Conservation (phyloP, 2,329 filamentous ascomycete species). For the Aspergillus sp. region DNA sequence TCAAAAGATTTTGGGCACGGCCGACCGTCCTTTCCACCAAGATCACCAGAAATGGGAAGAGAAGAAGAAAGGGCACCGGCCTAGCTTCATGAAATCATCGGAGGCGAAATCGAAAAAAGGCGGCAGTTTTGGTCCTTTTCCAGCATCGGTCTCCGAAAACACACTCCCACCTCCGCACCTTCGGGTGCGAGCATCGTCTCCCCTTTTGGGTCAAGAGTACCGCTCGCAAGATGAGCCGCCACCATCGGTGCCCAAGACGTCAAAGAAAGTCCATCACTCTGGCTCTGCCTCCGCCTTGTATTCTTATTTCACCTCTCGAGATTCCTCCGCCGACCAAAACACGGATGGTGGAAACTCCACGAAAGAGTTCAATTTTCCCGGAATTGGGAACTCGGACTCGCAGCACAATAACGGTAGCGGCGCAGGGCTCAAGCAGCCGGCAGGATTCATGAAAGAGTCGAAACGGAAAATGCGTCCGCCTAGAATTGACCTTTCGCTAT, state of each 20-base stretch:
- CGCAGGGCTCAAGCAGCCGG: constrained; percentile 24
- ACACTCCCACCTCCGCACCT: constrained; percentile 29
- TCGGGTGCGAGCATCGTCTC: constrained; percentile 47
- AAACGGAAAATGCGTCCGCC: constrained; percentile 40
- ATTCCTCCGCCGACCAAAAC: constrained; percentile 36
- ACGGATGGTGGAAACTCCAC: constrained; percentile 22
- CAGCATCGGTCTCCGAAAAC: constrained; percentile 19
- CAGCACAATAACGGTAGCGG: constrained; percentile 19
- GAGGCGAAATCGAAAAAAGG: constrained; percentile 32
- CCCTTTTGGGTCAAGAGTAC: constrained; percentile 43
- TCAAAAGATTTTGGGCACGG: constrained; percentile 31
- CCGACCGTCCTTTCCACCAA: constrained; percentile 26
- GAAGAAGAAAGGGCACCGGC: constrained; percentile 26
- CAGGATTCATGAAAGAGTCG: constrained; percentile 30
- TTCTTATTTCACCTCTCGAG: constrained; percentile 49
- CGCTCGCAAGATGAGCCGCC: constrained; percentile 25
- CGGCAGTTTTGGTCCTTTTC: constrained; percentile 27
- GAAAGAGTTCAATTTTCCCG: constrained; percentile 1
- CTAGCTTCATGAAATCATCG: constrained; percentile 44
- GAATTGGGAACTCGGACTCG: constrained; percentile 10
- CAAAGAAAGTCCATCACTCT: constrained; percentile 39
- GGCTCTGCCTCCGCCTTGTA: constrained; percentile 48
- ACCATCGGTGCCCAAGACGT: constrained; percentile 31
- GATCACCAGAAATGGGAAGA: constrained; percentile 23
- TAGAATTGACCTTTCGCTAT: constrained; percentile 42